phyloP scores from a whole-genome alignment of 2,329 filamentous ascomycete genomes.

The Colletotrichum chrysophilum region DNA sequence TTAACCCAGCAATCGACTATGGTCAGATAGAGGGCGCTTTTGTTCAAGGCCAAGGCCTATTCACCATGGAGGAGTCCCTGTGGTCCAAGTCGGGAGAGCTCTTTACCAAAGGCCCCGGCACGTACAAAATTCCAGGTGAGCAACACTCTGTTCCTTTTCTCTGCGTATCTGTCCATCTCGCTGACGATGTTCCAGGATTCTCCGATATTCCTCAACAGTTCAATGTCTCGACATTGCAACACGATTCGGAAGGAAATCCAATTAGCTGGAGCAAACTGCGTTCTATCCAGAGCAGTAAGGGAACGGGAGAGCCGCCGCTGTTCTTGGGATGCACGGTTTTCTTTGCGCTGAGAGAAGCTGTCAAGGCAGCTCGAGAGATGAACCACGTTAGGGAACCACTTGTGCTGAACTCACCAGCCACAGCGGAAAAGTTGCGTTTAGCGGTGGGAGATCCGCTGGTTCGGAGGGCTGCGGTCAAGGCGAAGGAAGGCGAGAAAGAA shows the following conservation, averaged over 20 bases:
- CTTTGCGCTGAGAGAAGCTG: neutral
- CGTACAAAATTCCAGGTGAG: neutral
- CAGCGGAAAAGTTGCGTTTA: neutral
- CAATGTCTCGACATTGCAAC: neutral
- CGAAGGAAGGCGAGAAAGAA: neutral
- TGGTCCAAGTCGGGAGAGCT: neutral
- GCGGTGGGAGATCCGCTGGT: neutral
- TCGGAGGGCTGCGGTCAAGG: neutral
- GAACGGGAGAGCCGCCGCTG: neutral
- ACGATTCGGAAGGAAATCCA: neutral
- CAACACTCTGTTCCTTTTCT: neutral
- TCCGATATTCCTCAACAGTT: neutral
- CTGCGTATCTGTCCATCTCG: neutral
- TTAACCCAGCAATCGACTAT: neutral
- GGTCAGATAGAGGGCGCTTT: neutral
- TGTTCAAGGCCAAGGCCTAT: neutral
- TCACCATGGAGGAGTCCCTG: neutral
- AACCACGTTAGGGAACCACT: neutral
- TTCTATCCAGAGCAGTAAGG: neutral
- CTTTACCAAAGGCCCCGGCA: neutral
- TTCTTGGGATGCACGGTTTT: neutral
- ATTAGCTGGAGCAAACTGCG: neutral
- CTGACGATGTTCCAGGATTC: neutral
- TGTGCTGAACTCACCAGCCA: neutral
- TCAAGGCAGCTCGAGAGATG: neutral